Conservation (phyloP, 2,329 filamentous ascomycete genomes). For the Colletotrichum sp. region DNA sequence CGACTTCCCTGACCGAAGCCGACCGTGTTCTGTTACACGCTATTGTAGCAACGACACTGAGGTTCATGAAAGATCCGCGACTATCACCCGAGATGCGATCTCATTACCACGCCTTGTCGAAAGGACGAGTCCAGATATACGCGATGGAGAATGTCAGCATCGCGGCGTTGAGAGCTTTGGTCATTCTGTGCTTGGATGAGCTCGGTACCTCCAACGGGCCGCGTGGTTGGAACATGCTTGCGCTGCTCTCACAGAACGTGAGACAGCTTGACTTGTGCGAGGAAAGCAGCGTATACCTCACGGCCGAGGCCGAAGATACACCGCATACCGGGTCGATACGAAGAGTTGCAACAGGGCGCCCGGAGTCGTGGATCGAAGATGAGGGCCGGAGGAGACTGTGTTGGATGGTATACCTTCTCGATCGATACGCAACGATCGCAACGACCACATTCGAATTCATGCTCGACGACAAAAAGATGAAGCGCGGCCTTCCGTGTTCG, state of each 20-base stretch:
- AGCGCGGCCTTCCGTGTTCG: conserved; percentile 45
- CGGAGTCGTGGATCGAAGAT: conserved; percentile 49
- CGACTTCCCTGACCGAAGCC: conserved; percentile 41
- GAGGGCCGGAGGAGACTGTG: conserved; percentile 45
- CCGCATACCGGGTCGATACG: conserved; percentile 38
- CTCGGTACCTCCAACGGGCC: conserved; percentile 48
- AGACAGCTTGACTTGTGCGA: conserved; percentile 43
- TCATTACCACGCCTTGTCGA: conserved; percentile 43
- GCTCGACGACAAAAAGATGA: conserved; percentile 42
- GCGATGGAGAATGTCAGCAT: conserved; percentile 46
- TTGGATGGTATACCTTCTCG: conserved; percentile 51
- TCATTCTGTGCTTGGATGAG: conserved; percentile 46
- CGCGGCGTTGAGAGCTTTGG: conserved; percentile 40
- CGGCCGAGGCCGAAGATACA: conserved; percentile 33
- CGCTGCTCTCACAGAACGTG: conserved; percentile 42
- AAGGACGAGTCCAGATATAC: conserved; percentile 44
- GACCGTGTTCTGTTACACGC: conserved; percentile 46
- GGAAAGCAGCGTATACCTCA: conserved; percentile 42
- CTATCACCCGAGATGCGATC: conserved; percentile 40
- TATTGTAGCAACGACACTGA: conserved; percentile 47
- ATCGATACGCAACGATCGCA: conserved; percentile 47
- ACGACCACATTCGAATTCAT: conserved; percentile 46
- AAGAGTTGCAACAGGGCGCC: conserved; percentile 36
- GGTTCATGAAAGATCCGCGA: conserved; percentile 44
- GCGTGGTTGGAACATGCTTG: conserved; percentile 44